phyloP scores from a whole-genome alignment of 257 asterid genomes.

The Nicotiana knightiana region DNA sequence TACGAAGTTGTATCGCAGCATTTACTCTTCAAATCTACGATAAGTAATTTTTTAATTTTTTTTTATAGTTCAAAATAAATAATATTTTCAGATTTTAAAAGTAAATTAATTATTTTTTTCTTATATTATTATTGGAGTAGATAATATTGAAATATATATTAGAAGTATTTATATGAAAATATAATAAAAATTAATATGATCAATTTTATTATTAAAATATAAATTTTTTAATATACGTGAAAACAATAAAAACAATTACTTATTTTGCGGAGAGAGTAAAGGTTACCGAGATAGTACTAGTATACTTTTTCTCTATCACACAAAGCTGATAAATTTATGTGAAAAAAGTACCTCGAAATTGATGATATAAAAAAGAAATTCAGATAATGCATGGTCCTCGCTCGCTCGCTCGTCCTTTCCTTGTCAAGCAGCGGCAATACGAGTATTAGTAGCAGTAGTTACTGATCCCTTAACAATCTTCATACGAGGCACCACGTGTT shows the following conservation, averaged over 20 bases:
- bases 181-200: too few species aligned
- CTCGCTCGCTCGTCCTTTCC: neutral
- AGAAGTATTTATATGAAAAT: too few species aligned
- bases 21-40: too few species aligned
- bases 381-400: neutral
- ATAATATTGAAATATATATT: too few species aligned
- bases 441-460: neutral
- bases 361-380: neutral
- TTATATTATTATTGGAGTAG: too few species aligned
- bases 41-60: too few species aligned
- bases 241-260: too few species aligned
- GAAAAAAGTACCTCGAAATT: constrained; percentile 22
- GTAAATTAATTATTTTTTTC: too few species aligned
- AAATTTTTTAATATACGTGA: too few species aligned
- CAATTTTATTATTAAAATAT: too few species aligned
- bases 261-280: neutral
- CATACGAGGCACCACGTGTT: neutral
- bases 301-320: constrained; percentile 10
- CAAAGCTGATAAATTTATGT: constrained; percentile 13
- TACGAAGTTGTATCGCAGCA: constrained; percentile 18
- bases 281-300: neutral
- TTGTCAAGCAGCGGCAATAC: neutral
- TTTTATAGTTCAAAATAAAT: too few species aligned
- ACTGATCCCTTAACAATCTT: neutral
- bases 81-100: too few species aligned